These are phyloP conservation scores for Cymbopogon citratus DNA, from an alignment of 176 grass and related monocot genomes.

Conservation along the genomic window DNA sequence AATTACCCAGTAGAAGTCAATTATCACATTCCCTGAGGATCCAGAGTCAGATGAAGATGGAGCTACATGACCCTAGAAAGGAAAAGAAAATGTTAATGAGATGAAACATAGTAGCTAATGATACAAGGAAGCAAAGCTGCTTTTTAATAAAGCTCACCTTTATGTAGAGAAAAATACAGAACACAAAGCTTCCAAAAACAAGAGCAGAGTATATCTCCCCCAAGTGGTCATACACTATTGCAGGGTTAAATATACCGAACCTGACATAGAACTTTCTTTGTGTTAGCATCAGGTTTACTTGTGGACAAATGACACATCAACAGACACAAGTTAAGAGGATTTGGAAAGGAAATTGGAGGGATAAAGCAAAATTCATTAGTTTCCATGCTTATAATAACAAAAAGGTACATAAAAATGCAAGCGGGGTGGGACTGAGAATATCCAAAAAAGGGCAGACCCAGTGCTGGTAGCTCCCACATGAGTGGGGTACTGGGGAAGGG, in stretches of 20 bases:
- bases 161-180: conserved; percentile 87
- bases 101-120: neutral
- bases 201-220: conserved; percentile 94
- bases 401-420: neutral
- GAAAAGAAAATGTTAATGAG: neutral
- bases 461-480: too few relatives aligned
- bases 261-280: conserved; percentile 17
- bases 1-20: conserved; percentile 98
- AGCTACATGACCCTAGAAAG: conserved; percentile 71
- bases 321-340: neutral
- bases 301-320: neutral
- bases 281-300: conserved; percentile 15
- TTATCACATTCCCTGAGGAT: conserved; percentile 78
- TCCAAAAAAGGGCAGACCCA: too few relatives aligned
- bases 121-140: neutral
- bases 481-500: too few relatives aligned
- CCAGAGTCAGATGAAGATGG: conserved; percentile 99
- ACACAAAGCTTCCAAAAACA: conserved; percentile 88
- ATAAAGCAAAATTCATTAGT: neutral
- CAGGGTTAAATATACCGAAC: conserved; percentile 88
- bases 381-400: neutral
- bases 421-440: too few relatives aligned
- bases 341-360: neutral
- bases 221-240: conserved; percentile 88
- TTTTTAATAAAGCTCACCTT: conserved; percentile 44